Base-by-base conservation (phyloP, 2,329 filamentous ascomycete genomes). In the Pyrenochaeta sp. region DNA sequence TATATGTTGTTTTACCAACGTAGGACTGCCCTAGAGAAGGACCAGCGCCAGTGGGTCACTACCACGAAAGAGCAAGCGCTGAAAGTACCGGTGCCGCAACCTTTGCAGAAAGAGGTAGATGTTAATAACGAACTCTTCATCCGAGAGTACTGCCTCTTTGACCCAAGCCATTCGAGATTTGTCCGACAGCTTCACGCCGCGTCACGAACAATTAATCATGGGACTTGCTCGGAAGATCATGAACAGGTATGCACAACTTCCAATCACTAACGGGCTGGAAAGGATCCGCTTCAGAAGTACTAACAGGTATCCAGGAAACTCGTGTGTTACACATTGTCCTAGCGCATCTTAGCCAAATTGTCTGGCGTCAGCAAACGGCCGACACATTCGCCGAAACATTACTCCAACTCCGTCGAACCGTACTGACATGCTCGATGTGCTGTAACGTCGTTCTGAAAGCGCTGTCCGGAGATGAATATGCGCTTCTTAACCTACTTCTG, bases 1-100 rank as follows among this genome's bases (percentile, higher is more conserved):
- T 99, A 99, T 77, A 98, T 99, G 91, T 84, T 99, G 8, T 98
- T 99, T 77, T 99, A 99, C 75, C 91, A 97, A 75, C 88, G 95
- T 48, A 86, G 88, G 3, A 89, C 89, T 0, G 86, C 87, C 4
- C 82, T 93, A 54, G 80, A 82, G 8, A 59, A 71, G 10, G 73
- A 77, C 32, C 66, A 72, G 36, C 47, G 52, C 5, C 59, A 68
- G 42, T 74, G 72, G 64, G 68, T 28, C 70, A 88, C 47, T 79
- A 83, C 69, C 28, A 56, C 70, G 9, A 58, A 62, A 8, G 65
- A 54, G 44, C 79, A 85, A n/a, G 80, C 82, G 8, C 77, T 81
- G 10, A 82, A 79, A 50, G 78, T 84, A 6, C 67, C 78, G 1
- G 69, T 87, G 37, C 81, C 84, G 10, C 59, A 69, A 25, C 62